Evolutionary conservation across 2,329 filamentous ascomycete species (phyloP), one percentile per base, ranked within the genome.

Genomic region (Acephala macrosclerotiorum): DNA sequence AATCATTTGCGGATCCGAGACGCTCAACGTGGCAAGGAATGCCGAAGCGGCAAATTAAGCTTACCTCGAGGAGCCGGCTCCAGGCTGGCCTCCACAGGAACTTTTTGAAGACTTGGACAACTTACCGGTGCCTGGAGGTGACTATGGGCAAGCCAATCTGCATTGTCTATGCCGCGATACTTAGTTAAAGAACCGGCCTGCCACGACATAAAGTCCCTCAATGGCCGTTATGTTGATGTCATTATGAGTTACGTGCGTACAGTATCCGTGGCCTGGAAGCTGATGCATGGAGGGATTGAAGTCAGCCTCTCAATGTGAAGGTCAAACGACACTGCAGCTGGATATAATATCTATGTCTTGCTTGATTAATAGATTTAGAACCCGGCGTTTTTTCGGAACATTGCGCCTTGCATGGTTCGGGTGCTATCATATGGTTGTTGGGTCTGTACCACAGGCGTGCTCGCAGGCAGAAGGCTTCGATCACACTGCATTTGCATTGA

Each of bases 401-500:
- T n/a, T n/a, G n/a, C n/a, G n/a, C n/a, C n/a, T n/a, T n/a, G n/a
- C n/a, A n/a, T n/a, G n/a, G n/a, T n/a, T n/a, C n/a, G n/a, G n/a
- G n/a, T n/a, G n/a, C n/a, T n/a, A n/a, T n/a, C n/a, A n/a, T n/a
- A n/a, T n/a, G n/a, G n/a, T n/a, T n/a, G n/a, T 33, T 33, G 29
- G 29, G 29, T 33, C 29, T 49, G 40, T 42, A 22, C 25, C n/a
- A 25, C 45, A 49, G 45, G n/a, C 22, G 25, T 49, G 45, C 45
- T 49, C n/a, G 45, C 49, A 53, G 18, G 49, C 49, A 14, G 25
- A 33, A 29, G 45, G 22, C 49, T 53, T 53, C 49, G 25, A 53
- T 53, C 49, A 53, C 49, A 33, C 26, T n/a, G 49, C 49, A 53
- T 53, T 53, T n/a, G 49, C 49, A 53, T 53, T 53, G 49, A 53